These are phyloP conservation scores for Ustilago tritici DNA, from an alignment of 1,284 basidiomycete genomes.

Conservation along the genomic window DNA sequence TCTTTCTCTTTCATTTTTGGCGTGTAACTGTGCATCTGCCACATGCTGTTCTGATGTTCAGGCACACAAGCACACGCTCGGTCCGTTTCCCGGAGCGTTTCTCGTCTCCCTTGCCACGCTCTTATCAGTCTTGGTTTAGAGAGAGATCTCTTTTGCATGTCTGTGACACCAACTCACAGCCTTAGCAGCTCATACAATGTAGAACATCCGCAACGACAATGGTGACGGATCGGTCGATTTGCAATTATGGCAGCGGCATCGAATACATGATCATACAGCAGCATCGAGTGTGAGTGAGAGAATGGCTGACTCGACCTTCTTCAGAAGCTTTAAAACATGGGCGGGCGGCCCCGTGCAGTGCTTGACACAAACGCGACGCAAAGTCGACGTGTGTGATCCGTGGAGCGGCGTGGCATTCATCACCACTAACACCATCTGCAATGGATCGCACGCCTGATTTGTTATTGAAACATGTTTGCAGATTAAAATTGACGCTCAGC, in stretches of 20 bases:
- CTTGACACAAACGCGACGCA: not conserved
- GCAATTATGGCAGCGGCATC: not conserved
- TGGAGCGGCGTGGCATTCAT: not conserved
- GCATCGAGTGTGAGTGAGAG: not conserved
- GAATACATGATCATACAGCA: conserved; percentile 6
- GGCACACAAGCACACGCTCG: not conserved
- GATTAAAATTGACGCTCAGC: not conserved
- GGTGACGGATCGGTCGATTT: not conserved
- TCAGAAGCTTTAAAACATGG: conserved; percentile 2
- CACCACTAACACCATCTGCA: not conserved
- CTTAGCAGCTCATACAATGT: too few relatives aligned
- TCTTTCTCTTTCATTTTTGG: too few relatives aligned
- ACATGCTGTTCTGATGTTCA: not conserved
- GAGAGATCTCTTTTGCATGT: too few relatives aligned
- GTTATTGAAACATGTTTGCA: not conserved
- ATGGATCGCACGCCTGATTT: too few relatives aligned
- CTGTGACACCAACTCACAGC: too few relatives aligned
- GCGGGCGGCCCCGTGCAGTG: not conserved
- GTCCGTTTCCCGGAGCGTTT: not conserved
- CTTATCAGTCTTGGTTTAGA: too few relatives aligned
- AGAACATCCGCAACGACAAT: too few relatives aligned
- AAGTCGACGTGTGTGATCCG: not conserved
- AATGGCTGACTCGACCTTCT: conserved; percentile 20
- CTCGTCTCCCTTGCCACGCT: not conserved
- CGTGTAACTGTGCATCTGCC: not conserved